A percentile compares a stretch with the other conserved stretches of the same genome.
These are phyloP conservation scores for Penicillium desertorum DNA, from an alignment of 495 filamentous ascomycete genomes.

Conservation along the genomic window DNA sequence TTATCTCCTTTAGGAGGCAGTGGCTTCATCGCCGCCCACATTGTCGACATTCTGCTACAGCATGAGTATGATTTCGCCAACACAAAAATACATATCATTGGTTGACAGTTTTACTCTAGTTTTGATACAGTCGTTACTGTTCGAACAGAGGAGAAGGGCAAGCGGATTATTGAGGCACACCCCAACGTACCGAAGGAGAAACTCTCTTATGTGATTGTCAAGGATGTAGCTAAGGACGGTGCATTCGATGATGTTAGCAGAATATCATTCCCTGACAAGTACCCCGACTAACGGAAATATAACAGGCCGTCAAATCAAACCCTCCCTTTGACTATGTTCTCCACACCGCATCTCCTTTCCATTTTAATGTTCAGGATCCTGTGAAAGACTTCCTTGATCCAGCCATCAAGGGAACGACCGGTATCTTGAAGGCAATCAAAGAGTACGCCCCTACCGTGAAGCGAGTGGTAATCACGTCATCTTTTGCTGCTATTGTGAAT, in stretches of 20 bases:
- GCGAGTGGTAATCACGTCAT: constrained; percentile 80
- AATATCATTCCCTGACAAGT: background rate
- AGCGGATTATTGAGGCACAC: constrained; percentile 69
- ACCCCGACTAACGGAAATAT: background rate
- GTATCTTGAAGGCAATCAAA: constrained; percentile 73
- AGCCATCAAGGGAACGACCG: constrained; percentile 80
- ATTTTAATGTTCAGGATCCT: constrained; percentile 67
- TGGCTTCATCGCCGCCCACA: constrained; percentile 78
- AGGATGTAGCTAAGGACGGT: constrained; percentile 72
- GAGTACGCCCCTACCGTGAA: constrained; percentile 74
- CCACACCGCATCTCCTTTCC: constrained; percentile 87
- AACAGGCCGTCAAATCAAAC: constrained; percentile 59
- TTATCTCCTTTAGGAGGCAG: constrained; percentile 49
- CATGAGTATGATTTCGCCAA: constrained; percentile 43
- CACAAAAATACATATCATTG: constrained; percentile 3
- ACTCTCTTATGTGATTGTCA: constrained; percentile 74
- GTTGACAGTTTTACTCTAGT: constrained; percentile 20
- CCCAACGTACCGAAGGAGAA: constrained; percentile 57
- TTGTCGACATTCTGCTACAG: constrained; percentile 71
- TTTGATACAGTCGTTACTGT: constrained; percentile 85
- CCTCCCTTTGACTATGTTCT: constrained; percentile 82
- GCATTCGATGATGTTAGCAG: constrained; percentile 70
- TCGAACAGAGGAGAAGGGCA: constrained; percentile 73
- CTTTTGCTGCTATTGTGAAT: constrained; percentile 75
- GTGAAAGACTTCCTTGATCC: constrained; percentile 82